These are phyloP conservation scores for Mortierella sp. DNA, from an alignment of 371 early-diverging fungal species.

Conservation along the genomic window DNA sequence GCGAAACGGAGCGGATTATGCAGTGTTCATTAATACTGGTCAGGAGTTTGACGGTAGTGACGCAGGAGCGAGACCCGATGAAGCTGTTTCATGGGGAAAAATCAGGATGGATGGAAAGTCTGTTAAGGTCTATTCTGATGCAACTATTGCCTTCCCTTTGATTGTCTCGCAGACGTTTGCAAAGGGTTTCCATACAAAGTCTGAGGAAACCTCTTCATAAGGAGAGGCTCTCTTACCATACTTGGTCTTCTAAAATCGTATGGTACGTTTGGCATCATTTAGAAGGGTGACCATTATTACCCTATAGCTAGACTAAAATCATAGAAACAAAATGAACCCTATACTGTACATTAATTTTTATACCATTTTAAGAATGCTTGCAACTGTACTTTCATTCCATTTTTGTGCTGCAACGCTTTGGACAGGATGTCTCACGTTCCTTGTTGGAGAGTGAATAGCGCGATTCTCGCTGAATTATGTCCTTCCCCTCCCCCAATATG, in stretches of 20 bases:
- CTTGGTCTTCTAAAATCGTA: not conserved
- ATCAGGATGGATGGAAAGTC: slow-evolving; percentile 89
- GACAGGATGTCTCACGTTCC: too few relatives aligned
- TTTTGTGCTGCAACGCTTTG: too few relatives aligned
- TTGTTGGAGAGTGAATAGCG: too few relatives aligned
- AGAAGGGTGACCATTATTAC: not conserved
- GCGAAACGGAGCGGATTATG: slow-evolving; percentile 99
- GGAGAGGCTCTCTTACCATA: not conserved
- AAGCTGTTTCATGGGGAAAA: slow-evolving; percentile 99
- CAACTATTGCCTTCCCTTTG: slow-evolving; percentile 96
- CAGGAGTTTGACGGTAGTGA: slow-evolving; percentile 99
- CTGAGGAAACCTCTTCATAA: not conserved
- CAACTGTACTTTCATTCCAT: not conserved
- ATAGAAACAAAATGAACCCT: not conserved
- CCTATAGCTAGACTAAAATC: not conserved
- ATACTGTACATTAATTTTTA: not conserved
- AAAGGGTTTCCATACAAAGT: slow-evolving; percentile 53
- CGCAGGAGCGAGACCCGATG: slow-evolving; percentile 99
- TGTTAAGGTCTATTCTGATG: slow-evolving; percentile 98
- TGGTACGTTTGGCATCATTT: not conserved
- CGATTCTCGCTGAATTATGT: too few relatives aligned
- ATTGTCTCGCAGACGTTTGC: slow-evolving; percentile 97
- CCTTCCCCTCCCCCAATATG: too few relatives aligned
- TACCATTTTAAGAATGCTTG: not conserved
- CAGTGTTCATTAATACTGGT: slow-evolving; percentile 98